Percentiles rank a stretch among this genome's conserved stretches.
These are phyloP conservation scores for Hymenoscyphus fructigenus DNA, from an alignment of 2,329 filamentous ascomycete genomes.

Conservation along the genomic window DNA sequence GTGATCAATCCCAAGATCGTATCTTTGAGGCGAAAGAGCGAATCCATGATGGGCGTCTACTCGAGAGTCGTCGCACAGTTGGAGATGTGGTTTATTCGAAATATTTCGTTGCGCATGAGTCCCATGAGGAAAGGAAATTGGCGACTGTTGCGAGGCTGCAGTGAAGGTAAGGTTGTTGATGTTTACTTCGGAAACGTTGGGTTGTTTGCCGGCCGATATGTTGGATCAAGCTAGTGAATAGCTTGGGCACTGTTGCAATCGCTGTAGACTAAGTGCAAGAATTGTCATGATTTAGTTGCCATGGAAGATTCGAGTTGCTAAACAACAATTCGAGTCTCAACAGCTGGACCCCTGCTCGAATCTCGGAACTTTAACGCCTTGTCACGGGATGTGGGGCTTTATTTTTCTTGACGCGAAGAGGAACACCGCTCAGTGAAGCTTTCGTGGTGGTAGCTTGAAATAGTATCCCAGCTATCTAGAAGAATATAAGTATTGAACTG, in stretches of 20 bases:
- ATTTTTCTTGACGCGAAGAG: too few relatives aligned
- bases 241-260: background rate
- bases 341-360: too few relatives aligned
- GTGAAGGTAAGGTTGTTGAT: background rate
- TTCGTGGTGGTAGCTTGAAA: too few relatives aligned
- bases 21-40: conserved; percentile 32
- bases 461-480: too few relatives aligned
- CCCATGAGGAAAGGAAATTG: background rate
- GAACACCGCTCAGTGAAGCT: too few relatives aligned
- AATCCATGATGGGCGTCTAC: conserved; percentile 27
- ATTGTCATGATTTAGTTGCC: background rate
- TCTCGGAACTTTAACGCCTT: background rate
- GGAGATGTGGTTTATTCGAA: background rate
- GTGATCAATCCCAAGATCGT: conserved; percentile 32
- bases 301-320: background rate
- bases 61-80: background rate
- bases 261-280: background rate
- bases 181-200: background rate
- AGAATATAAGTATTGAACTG: too few relatives aligned
- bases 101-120: background rate
- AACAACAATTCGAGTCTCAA: background rate
- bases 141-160: background rate
- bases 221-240: background rate
- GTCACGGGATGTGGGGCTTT: background rate
- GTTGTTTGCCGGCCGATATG: background rate